Conservation (phyloP, 306 rosid genomes). For the Rosa chinensis region DNA sequence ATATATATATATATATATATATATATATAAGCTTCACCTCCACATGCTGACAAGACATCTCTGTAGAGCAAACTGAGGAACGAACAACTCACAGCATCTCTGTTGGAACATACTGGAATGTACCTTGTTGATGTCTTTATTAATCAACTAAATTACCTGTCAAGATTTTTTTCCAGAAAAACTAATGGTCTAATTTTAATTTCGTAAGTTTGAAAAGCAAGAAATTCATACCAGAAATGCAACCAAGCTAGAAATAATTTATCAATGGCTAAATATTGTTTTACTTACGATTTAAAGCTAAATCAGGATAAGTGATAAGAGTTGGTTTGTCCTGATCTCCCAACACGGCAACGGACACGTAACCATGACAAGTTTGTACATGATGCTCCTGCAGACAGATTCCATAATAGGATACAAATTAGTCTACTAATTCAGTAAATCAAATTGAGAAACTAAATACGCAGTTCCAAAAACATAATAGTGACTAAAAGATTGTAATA, state of each 20-base stretch:
- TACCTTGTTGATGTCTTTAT: neutral
- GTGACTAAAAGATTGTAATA: neutral
- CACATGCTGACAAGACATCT: too few species aligned
- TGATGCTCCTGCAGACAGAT: constrained; percentile 69
- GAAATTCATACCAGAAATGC: neutral
- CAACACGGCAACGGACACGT: constrained; percentile 69
- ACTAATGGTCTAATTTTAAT: neutral
- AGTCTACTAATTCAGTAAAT: constrained; percentile 17
- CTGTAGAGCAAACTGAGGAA: too few species aligned
- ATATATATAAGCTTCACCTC: too few species aligned
- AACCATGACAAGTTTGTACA: constrained; percentile 69
- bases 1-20: too few species aligned
- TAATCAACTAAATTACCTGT: constrained; percentile 10
- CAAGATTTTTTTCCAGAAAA: neutral
- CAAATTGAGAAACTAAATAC: constrained; percentile 14
- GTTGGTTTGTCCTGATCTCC: constrained; percentile 98
- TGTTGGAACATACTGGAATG: too few species aligned
- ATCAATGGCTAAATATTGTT: neutral
- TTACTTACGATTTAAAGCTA: constrained; percentile 85
- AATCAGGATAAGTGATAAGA: constrained; percentile 88
- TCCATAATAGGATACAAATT: constrained; percentile 14
- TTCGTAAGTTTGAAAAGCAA: neutral
- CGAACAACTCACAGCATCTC: too few species aligned
- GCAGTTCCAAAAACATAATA: neutral
- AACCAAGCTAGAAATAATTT: neutral